phyloP scores from a whole-genome alignment of 2,329 filamentous ascomycete genomes.

The Tolypocladium ovalisporum region DNA sequence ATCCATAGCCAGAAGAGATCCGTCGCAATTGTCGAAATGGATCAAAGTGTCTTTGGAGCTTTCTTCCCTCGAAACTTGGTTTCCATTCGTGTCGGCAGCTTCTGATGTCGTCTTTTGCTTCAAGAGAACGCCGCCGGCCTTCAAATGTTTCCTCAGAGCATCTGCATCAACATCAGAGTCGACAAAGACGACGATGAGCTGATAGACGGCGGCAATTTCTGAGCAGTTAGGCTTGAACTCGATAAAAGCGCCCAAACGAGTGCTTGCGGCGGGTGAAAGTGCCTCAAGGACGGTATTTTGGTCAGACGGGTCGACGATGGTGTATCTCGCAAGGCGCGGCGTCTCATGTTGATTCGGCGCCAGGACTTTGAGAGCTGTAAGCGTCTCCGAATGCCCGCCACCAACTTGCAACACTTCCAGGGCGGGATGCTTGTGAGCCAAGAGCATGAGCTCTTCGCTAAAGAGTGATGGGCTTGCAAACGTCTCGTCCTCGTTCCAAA shows the following conservation, averaged over 20 bases:
- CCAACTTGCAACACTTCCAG: constrained; percentile 29
- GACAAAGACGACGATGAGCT: constrained; percentile 19
- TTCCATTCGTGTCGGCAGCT: background rate
- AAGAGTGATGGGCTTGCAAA: constrained; percentile 12
- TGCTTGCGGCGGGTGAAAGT: constrained; percentile 5
- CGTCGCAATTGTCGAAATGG: background rate
- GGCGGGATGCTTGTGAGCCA: constrained; percentile 28
- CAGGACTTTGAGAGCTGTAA: constrained; percentile 16
- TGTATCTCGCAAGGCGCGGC: constrained; percentile 22
- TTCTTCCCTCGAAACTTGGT: background rate
- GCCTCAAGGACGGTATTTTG: constrained; percentile 2
- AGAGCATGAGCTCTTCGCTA: constrained; percentile 16
- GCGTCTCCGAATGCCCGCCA: constrained; percentile 8
- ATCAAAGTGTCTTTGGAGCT: background rate
- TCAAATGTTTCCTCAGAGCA: constrained; percentile 13
- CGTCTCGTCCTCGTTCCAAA: constrained; percentile 31
- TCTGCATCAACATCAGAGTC: constrained; percentile 6
- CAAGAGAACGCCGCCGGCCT: constrained; percentile 17
- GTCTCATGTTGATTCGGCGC: constrained; percentile 9
- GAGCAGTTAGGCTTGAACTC: constrained; percentile 14
- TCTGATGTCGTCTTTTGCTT: background rate
- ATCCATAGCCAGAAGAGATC: background rate
- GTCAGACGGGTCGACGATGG: constrained; percentile 11
- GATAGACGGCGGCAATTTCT: constrained; percentile 16
- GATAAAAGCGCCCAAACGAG: constrained; percentile 11